Conservation (phyloP, 2,329 filamentous ascomycete genomes). For the Cryphonectria parasitica region DNA sequence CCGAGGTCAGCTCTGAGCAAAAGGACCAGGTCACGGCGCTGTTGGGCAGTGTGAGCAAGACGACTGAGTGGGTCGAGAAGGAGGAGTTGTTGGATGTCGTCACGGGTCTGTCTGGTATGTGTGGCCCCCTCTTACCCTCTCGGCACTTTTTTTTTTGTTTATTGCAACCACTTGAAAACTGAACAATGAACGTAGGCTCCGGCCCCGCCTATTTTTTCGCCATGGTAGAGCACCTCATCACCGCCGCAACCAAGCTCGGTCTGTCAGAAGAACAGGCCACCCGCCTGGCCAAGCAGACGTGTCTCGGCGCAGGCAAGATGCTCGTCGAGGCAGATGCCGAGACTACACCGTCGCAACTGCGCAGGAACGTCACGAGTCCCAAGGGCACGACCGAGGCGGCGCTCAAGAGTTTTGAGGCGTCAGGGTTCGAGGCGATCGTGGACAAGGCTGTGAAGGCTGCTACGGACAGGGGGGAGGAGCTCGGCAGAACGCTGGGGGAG, state of each 20-base stretch:
- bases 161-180: background rate
- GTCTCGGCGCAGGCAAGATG: slow-evolving; percentile 56
- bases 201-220: slow-evolving; percentile 59
- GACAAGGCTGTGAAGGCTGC: slow-evolving; percentile 52
- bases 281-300: slow-evolving; percentile 54
- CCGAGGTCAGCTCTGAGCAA: slow-evolving; percentile 47
- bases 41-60: slow-evolving; percentile 51
- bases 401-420: slow-evolving; percentile 51
- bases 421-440: slow-evolving; percentile 48
- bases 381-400: slow-evolving; percentile 56
- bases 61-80: slow-evolving; percentile 53
- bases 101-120: slow-evolving; percentile 52
- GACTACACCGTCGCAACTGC: slow-evolving; percentile 50
- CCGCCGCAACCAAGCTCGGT: slow-evolving; percentile 48
- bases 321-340: slow-evolving; percentile 50
- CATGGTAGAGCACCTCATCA: slow-evolving; percentile 55
- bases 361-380: slow-evolving; percentile 56
- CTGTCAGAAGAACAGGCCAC: slow-evolving; percentile 53
- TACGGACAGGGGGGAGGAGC: slow-evolving; percentile 46
- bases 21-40: slow-evolving; percentile 47
- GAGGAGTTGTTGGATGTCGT: slow-evolving; percentile 56
- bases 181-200: slow-evolving; percentile 42
- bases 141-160: background rate
- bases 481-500: slow-evolving; percentile 37
- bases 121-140: background rate